Evolutionary conservation across 1,139 yeast genomes (phyloP).

Genomic region (Lodderomyces orthopsilosis): DNA sequence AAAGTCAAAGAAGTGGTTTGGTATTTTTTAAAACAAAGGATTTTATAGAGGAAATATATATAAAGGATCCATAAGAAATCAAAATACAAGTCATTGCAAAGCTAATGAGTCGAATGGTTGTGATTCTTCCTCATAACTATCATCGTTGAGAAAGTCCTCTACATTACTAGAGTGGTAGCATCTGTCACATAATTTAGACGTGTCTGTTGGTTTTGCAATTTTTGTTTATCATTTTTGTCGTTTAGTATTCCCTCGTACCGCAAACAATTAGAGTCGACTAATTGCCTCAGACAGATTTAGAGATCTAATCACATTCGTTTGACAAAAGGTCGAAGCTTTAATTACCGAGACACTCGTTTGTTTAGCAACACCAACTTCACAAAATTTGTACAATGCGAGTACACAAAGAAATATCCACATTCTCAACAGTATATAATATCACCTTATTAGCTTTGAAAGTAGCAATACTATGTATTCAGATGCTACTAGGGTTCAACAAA

Average conservation of each 20-base stretch:
- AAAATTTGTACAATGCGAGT: constrained; percentile 10
- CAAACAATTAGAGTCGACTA: no score
- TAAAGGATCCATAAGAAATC: no score
- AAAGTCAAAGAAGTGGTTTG: constrained; percentile 31
- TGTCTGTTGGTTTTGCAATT: neutral
- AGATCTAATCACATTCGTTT: neutral
- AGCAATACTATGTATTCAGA: constrained; percentile 4
- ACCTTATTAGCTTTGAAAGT: constrained; percentile 9
- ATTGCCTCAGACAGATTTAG: no score
- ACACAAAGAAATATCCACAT: constrained; percentile 12
- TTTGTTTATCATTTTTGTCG: neutral
- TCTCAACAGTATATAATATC: constrained; percentile 11
- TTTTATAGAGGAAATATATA: no score
- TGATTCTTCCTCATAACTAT: no score
- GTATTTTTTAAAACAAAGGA: constrained; percentile 24
- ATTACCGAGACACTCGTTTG: no score
- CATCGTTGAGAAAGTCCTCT: no score
- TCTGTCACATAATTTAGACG: neutral
- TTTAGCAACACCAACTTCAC: neutral
- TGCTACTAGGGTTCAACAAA: neutral
- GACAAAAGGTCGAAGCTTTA: no score
- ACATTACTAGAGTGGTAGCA: no score
- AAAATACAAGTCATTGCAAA: no score
- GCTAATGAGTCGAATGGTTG: no score
- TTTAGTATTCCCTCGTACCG: neutral